A percentile compares a stretch with the other conserved stretches of the same genome.
Evolutionary conservation across 139 green algal species (phyloP).

Genomic region (Chlamydomonas eustigma): DNA sequence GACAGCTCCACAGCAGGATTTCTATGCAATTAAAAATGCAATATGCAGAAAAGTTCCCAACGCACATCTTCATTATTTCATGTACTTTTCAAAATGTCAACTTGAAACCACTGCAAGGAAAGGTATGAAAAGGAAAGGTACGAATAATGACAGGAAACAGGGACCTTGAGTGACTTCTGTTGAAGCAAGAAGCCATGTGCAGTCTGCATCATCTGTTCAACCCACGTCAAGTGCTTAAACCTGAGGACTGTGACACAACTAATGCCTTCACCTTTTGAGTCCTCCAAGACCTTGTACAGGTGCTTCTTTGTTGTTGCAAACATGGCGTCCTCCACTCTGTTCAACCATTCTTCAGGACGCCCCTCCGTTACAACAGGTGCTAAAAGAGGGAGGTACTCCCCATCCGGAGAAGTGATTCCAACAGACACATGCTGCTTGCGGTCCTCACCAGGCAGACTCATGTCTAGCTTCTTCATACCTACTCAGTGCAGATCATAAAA

Average conservation of each 20-base stretch:
- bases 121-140: too few species aligned
- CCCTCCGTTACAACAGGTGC: slow-evolving; percentile 65
- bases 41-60: too few species aligned
- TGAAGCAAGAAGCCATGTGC: too few species aligned
- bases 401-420: slow-evolving; percentile 12
- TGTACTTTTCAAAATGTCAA: too few species aligned
- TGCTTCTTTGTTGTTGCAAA: slow-evolving; percentile 76
- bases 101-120: too few species aligned
- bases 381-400: slow-evolving; percentile 76
- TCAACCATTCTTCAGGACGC: slow-evolving; percentile 84
- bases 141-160: too few species aligned
- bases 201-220: too few species aligned
- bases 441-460: slow-evolving; percentile 65
- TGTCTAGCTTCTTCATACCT: slow-evolving; percentile 82
- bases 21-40: too few species aligned
- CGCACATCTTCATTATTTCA: too few species aligned
- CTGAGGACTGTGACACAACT: background rate
- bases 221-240: slow-evolving; percentile 78
- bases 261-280: slow-evolving; percentile 43
- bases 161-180: too few species aligned
- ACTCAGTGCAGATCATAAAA: too few species aligned
- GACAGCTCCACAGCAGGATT: too few species aligned
- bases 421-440: slow-evolving; percentile 55
- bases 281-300: slow-evolving; percentile 69
- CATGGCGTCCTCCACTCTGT: slow-evolving; percentile 82